A percentile compares a stretch with the other conserved stretches of the same genome.
phyloP scores from a whole-genome alignment of 305 asterid species.

The Ajuga reptans region DNA sequence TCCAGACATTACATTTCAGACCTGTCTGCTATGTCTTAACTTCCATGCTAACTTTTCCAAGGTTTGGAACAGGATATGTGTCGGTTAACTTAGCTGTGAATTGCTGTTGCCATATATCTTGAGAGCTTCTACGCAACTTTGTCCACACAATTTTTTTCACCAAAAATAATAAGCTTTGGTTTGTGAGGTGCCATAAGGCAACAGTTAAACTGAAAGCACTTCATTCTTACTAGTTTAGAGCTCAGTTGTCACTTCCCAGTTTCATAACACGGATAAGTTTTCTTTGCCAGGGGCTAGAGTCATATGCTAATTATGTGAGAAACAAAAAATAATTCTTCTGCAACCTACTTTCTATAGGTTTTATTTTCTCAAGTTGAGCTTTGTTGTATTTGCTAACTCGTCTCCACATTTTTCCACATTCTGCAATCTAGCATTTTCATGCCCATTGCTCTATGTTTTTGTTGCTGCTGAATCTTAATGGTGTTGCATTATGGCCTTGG shows the following conservation, averaged over 20 bases:
- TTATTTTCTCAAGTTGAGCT: not conserved
- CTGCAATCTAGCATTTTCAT: not conserved
- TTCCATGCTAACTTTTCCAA: not conserved
- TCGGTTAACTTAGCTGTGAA: not conserved
- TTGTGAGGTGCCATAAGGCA: not conserved
- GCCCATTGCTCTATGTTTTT: not conserved
- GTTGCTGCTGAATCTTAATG: not conserved
- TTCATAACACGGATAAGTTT: not conserved
- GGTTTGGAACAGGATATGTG: not conserved
- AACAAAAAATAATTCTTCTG: not conserved
- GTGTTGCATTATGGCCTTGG: not conserved
- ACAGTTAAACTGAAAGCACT: not conserved
- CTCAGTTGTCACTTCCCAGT: no score
- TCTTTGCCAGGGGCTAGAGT: not conserved
- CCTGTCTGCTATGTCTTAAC: not conserved
- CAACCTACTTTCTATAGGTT: not conserved
- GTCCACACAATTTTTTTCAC: not conserved
- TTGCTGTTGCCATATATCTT: not conserved
- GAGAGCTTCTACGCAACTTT: not conserved
- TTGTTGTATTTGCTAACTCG: not conserved
- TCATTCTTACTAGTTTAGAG: not conserved
- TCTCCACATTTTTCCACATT: not conserved
- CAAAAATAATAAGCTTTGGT: not conserved
- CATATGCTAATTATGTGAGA: not conserved
- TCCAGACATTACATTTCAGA: not conserved